phyloP scores from a whole-genome alignment of 345 rosid species.

The Bruguiera sexangula region DNA sequence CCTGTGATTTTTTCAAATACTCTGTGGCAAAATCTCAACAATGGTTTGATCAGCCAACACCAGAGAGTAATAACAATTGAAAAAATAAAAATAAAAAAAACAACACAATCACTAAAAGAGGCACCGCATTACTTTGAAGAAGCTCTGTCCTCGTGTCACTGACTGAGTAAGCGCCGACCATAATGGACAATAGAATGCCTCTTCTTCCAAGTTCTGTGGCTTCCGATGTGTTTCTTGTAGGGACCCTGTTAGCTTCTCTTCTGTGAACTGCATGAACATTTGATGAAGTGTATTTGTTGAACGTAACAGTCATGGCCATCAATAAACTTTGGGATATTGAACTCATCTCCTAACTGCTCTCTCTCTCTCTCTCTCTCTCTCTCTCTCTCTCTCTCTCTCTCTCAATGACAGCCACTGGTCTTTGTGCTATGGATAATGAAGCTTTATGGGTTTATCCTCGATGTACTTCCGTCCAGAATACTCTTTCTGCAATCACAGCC shows the following conservation, averaged over 20 bases:
- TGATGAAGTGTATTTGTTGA: constrained; percentile 77
- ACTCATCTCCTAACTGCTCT: constrained; percentile 30
- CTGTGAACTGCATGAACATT: constrained; percentile 64
- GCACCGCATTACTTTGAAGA: constrained; percentile 48
- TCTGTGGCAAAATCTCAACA: constrained; percentile 38
- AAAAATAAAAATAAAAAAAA: background rate
- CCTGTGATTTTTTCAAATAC: constrained; percentile 82
- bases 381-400: background rate
- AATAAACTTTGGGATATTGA: constrained; percentile 70
- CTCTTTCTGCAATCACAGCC: background rate
- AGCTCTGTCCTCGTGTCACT: constrained; percentile 52
- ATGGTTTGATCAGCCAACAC: background rate
- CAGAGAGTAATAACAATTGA: background rate
- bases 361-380: background rate
- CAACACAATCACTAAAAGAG: background rate
- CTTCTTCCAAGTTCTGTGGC: constrained; percentile 45
- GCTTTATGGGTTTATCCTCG: constrained; percentile 2
- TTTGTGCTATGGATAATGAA: too few species aligned
- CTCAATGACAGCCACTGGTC: background rate
- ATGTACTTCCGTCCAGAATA: constrained; percentile 9
- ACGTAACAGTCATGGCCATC: constrained; percentile 90
- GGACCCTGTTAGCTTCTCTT: constrained; percentile 31
- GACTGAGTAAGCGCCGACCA: constrained; percentile 47
- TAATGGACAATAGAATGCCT: constrained; percentile 49
- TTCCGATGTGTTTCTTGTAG: background rate